A percentile compares a stretch with the other conserved stretches of the same genome.
Evolutionary conservation across 176 grass and related monocot species (phyloP).

Genomic region (Melocanna baccifera): DNA sequence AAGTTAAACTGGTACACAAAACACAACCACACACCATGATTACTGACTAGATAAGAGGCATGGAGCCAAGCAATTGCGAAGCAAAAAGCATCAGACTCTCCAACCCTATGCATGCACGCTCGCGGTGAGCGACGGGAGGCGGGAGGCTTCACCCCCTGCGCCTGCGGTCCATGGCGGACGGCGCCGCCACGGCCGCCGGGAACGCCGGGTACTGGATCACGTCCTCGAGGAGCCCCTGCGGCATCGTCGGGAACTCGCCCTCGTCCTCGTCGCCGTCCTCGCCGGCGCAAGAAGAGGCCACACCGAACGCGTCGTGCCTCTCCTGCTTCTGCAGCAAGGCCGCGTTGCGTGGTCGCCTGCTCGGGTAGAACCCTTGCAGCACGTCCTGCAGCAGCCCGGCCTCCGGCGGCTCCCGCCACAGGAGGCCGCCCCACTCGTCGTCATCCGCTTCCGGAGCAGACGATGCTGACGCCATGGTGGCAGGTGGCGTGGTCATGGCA

Average conservation of each 20-base stretch:
- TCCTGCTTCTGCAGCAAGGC: conserved; percentile 18
- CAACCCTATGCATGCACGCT: neutral
- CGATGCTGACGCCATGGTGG: neutral
- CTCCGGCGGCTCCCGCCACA: conserved; percentile 55
- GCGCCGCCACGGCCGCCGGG: conserved; percentile 41
- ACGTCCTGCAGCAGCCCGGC: conserved; percentile 78
- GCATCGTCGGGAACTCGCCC: conserved; percentile 37
- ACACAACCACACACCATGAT: neutral
- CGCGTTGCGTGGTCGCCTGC: neutral
- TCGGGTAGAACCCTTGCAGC: conserved; percentile 67
- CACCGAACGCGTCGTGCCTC: neutral
- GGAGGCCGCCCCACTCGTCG: conserved; percentile 48
- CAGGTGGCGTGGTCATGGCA: neutral
- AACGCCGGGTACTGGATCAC: conserved; percentile 72
- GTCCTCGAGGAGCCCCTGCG: conserved; percentile 63
- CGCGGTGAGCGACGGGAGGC: too few species aligned
- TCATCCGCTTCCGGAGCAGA: neutral
- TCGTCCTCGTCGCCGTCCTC: neutral
- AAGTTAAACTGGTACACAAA: neutral
- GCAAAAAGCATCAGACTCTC: neutral
- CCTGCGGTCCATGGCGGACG: neutral
- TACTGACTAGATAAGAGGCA: neutral
- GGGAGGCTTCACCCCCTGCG: conserved; percentile 2
- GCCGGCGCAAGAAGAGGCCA: neutral
- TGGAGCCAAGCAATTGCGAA: neutral